These are phyloP conservation scores for Solanum appendiculatum DNA, from an alignment of 257 asterid species.

Conservation along the genomic window DNA sequence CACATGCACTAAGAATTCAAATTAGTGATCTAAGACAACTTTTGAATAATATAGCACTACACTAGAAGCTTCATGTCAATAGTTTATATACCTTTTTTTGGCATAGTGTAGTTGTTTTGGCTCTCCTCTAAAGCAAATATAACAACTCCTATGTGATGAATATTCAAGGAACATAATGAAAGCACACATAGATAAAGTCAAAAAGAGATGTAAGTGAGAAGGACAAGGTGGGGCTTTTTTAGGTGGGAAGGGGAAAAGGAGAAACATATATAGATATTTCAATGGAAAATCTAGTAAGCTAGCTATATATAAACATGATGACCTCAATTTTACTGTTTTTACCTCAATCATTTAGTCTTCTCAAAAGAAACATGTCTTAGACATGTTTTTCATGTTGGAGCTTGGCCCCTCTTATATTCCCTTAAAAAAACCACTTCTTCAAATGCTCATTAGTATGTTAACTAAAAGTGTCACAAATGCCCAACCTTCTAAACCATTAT, in stretches of 20 bases:
- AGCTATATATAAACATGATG: constrained; percentile 1
- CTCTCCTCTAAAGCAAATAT: neutral
- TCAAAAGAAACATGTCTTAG: constrained; percentile 49
- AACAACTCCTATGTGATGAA: constrained; percentile 5
- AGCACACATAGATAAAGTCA: constrained; percentile 17
- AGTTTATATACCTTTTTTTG: neutral
- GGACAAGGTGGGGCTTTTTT: neutral
- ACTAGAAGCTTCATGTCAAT: neutral
- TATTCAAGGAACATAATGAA: constrained; percentile 17
- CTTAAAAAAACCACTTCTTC: constrained; percentile 11
- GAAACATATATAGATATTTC: neutral
- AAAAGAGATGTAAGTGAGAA: neutral
- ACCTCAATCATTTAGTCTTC: neutral
- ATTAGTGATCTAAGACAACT: neutral
- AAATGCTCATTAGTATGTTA: constrained; percentile 24
- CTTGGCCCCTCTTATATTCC: constrained; percentile 13
- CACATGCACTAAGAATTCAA: neutral
- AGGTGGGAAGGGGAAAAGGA: neutral
- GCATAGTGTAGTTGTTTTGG: neutral
- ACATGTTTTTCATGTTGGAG: constrained; percentile 51
- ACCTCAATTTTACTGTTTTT: neutral
- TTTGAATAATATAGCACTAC: neutral
- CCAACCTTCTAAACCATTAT: constrained; percentile 6
- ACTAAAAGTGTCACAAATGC: constrained; percentile 35
- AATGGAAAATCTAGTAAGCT: neutral